phyloP scores from a whole-genome alignment of 305 asterid species.

The Nicotiana rustica region DNA sequence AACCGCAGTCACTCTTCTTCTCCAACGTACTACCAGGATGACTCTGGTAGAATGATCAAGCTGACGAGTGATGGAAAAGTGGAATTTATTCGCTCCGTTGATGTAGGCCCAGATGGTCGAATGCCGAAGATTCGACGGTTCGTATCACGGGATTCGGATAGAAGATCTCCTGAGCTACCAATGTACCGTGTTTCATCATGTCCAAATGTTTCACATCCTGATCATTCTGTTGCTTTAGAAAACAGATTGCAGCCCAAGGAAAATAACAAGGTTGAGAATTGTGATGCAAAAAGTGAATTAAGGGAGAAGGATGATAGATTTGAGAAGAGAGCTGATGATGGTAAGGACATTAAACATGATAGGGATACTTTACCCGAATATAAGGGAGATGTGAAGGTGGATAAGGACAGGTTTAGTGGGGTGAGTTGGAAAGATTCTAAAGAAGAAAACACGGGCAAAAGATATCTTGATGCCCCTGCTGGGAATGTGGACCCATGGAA shows the following conservation, averaged over 20 bases:
- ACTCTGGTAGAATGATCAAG: slow-evolving; percentile 67
- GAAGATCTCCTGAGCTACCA: slow-evolving; percentile 75
- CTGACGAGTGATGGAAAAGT: slow-evolving; percentile 52
- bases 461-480: slow-evolving; percentile 64
- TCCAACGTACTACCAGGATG: slow-evolving; percentile 70
- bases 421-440: slow-evolving; percentile 71
- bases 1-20: slow-evolving; percentile 63
- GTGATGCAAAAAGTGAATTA: slow-evolving; percentile 65
- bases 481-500: slow-evolving; percentile 70
- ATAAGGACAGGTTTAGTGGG: slow-evolving; percentile 68
- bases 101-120: slow-evolving; percentile 72
- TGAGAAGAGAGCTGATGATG: slow-evolving; percentile 59
- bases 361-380: slow-evolving; percentile 53
- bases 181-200: slow-evolving; percentile 64
- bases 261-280: slow-evolving; percentile 67
- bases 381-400: slow-evolving; percentile 55
- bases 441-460: slow-evolving; percentile 68
- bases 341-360: slow-evolving; percentile 56
- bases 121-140: slow-evolving; percentile 70
- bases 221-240: slow-evolving; percentile 62
- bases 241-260: slow-evolving; percentile 75
- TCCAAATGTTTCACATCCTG: slow-evolving; percentile 63
- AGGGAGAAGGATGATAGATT: slow-evolving; percentile 72
- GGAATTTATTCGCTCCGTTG: slow-evolving; percentile 75
- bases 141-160: slow-evolving; percentile 73